Base-by-base conservation (phyloP, 1,284 basidiomycete genomes). In the Cryptococcus sp. region DNA sequence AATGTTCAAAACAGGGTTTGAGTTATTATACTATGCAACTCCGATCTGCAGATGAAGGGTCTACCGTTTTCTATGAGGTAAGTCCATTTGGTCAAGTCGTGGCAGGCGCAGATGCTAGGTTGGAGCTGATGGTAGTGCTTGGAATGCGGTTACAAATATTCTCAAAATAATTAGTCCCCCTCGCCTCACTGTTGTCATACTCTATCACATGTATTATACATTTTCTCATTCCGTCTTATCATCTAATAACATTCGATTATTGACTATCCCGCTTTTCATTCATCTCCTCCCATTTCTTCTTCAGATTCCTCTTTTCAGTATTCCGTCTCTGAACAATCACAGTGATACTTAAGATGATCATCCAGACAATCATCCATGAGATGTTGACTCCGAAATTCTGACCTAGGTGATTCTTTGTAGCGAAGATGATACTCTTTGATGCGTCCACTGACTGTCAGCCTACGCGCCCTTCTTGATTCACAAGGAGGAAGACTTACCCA, bases 41-140 rank as follows among this genome's bases (percentile, higher is more conserved):
- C 64, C 82, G 90, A 49, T 88, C 88, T 61, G 90, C 88, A 28
- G 90, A 93, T 73, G 90, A 92, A 78, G 90, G 89, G 2, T 88
- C 88, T 31, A 93, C 90, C 4, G 85, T 91, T 41, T 77, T 78
- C 61, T 76, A 76, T 68, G 74, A 70, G 63, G 73, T 74, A 49
- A 55, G 73, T 62, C 9, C 37, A 21, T 7, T 40, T 36, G 34
- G n/a, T n/a, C 34, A n/a, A n/a, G n/a, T n/a, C n/a, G n/a, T n/a
- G n/a, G n/a, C n/a, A n/a, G n/a, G n/a, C n/a, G n/a, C n/a, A n/a
- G 45, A 41, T 37, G 22, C 18, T 48, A 9, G 41, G n/a, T n/a
- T n/a, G n/a, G 47, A 11, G 44, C 56, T 55, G 22, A 55, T 36
- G 19, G 18, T 16, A 76, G 75, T 76, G 75, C 61, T 60, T 75